Evolutionary conservation across 805 yeast genomes (phyloP), one percentile per base, ranked within the genome.

Genomic region (Teunomyces stri): DNA sequence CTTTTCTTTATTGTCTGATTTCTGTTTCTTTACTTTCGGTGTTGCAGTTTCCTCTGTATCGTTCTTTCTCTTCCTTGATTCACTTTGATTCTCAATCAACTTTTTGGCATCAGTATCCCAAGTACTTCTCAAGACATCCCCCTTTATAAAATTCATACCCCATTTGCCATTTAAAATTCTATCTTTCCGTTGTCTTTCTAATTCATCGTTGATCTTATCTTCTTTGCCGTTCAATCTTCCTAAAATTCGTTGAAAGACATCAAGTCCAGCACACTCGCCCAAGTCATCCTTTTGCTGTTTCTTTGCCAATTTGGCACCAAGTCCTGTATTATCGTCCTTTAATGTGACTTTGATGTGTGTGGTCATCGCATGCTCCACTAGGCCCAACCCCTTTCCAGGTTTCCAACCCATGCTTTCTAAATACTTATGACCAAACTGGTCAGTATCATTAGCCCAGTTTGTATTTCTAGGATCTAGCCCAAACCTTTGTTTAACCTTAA

Each of bases 391-490:
- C 51, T 74, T 70, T 15, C 99, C 99, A 2, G 96, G 96, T 44
- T 74, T 77, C 99, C 99, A 92, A 13, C 99, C 99, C 61, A 84
- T 72, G 55, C 81, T 84, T 51, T 82, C 82, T 50, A 92, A 65
- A 65, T 90, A 90, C 58, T 85, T 81, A 63, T 87, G 97, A 0
- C 99, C 99, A 60, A 92, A 92, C 44, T 96, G 70, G 3, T 75
- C 72, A 0, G 85, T 82, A 58, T 89, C 88, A 60, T 89, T 89
- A 21, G 97, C 85, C 99, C 99, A 92, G 51, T 82, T 79, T 1
- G 97, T 91, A 60, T 92, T 92, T 60, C 98, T 75, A 13, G 99
- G 99, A 69, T 92, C 99, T 31, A 77, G 68, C 9, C 98, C 97
- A 63, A 91, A 85, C 59, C 94, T 78, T 59, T 87, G 96, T 60